Percentiles rank a stretch among this genome's conserved stretches.
phyloP scores from a whole-genome alignment of 106 monocot species.

The Dioscorea dumetorum region DNA sequence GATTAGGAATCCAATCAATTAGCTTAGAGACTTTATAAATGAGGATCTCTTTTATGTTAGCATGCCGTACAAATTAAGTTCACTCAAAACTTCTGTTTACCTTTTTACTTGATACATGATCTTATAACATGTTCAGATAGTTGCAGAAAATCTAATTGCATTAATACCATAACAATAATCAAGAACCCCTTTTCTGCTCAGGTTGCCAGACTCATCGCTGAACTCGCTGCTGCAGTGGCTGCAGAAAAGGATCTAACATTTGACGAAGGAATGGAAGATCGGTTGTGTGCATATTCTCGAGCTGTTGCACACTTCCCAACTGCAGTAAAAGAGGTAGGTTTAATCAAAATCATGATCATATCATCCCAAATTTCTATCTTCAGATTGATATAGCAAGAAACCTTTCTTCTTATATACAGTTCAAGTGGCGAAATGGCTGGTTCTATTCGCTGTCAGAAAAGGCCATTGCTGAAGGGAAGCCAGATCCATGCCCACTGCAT shows the following conservation, averaged over 20 bases:
- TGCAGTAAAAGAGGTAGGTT: conserved; percentile 81
- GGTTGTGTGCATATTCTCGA: conserved; percentile 83
- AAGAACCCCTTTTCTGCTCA: neutral
- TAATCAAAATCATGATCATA: neutral
- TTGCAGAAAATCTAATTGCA: no score
- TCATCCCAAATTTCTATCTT: neutral
- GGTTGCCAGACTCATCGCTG: conserved; percentile 70
- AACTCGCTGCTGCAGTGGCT: conserved; percentile 73
- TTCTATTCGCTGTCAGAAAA: conserved; percentile 87
- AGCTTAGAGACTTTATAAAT: no score
- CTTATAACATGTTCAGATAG: no score
- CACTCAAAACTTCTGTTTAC: no score
- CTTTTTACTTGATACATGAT: no score
- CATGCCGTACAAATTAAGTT: no score
- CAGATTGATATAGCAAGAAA: neutral
- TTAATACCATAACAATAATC: no score
- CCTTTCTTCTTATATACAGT: conserved; percentile 26
- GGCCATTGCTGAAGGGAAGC: conserved; percentile 60
- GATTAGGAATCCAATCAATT: no score
- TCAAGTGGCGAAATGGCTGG: conserved; percentile 99
- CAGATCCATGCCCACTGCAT: conserved; percentile 90
- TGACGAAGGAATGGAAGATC: conserved; percentile 69
- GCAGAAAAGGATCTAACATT: conserved; percentile 57
- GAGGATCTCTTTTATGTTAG: no score
- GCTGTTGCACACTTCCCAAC: conserved; percentile 93